Evolutionary conservation across 345 rosid genomes (phyloP), one percentile per base, ranked within the genome.

Genomic region (Geranium rotundifolium): DNA sequence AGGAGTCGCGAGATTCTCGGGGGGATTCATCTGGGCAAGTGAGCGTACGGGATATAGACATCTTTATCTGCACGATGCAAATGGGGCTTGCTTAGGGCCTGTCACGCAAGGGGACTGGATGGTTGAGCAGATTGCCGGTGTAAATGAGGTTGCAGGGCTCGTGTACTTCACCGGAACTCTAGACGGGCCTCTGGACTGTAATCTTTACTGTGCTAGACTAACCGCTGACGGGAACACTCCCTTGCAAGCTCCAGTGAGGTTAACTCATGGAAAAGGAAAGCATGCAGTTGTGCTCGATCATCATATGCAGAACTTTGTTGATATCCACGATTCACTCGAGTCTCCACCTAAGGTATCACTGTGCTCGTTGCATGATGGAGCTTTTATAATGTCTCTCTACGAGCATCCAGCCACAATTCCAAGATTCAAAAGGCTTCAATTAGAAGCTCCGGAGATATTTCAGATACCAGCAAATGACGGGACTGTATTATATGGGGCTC

Each of bases 1-100:
- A 69, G 77, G 85, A 29, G 68, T 76, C 39, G 61, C 72, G 19
- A 75, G 73, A 63, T 71, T 61, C 67, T 80, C 96, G 39, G 89
- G 82, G 60, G 97, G 97, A 20, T 93, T 93, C 76, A 84, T 89
- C 58, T 93, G 97, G 97, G 97, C 99, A 7, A 89, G 97, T 63
- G 99, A 93, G 73, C 87, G 69, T 73, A 79, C 91, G 0, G 95
- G 99, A 74, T 93, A 75, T 67, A 80, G 89, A 72, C 99, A 93
- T 77, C 85, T 93, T 67, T 87, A 87, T 81, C 79, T 93, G 66
- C 82, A 87, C 66, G 91, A 84, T 66, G 78, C 75, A 56, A 74
- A 79, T 60, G 98, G 98, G 58, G 61, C 77, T 59, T 89, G 87
- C 80, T 69, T 87, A 46, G 91, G 90, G 60, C 86, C 91, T 9